Percentiles rank a stretch among this genome's conserved stretches.
These are phyloP conservation scores for Penicillium roqueforti DNA, from an alignment of 495 filamentous ascomycete genomes.

Conservation along the genomic window DNA sequence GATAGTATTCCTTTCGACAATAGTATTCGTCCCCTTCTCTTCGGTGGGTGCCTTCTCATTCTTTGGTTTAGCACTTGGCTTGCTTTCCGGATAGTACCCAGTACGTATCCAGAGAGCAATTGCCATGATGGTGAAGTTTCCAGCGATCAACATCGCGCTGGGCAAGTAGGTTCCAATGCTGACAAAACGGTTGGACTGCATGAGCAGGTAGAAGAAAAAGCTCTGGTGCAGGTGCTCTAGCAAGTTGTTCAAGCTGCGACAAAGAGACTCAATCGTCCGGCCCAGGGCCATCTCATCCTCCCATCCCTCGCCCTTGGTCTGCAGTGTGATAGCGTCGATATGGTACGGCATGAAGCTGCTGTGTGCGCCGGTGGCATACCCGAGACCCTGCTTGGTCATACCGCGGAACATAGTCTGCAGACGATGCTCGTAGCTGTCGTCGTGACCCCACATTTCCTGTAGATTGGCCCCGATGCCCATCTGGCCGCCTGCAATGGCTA, in stretches of 20 bases:
- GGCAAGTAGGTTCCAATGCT: constrained; percentile 97
- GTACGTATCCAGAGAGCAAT: constrained; percentile 89
- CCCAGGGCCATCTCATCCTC: constrained; percentile 97
- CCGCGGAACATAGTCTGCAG: constrained; percentile 87
- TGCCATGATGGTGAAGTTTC: constrained; percentile 91
- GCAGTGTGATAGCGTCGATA: constrained; percentile 91
- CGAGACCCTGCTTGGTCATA: constrained; percentile 87
- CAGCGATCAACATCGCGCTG: constrained; percentile 91
- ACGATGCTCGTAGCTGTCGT: constrained; percentile 75
- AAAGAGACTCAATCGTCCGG: constrained; percentile 80
- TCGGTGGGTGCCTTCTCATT: constrained; percentile 22
- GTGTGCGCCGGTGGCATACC: constrained; percentile 86
- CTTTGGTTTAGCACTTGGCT: constrained; percentile 16
- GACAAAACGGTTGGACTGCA: constrained; percentile 86
- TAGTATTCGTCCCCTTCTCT: constrained; percentile 18
- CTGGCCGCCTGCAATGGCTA: constrained; percentile 80
- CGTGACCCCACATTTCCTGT: constrained; percentile 83
- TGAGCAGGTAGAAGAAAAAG: constrained; percentile 97
- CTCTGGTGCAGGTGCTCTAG: constrained; percentile 97
- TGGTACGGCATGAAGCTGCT: constrained; percentile 97
- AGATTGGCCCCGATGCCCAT: constrained; percentile 81
- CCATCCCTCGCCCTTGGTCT: constrained; percentile 85
- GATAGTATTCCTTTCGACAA: constrained; percentile 24
- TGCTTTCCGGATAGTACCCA: constrained; percentile 47
- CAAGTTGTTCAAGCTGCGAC: constrained; percentile 90